Percentiles rank a stretch among this genome's conserved stretches.
phyloP scores from a whole-genome alignment of 371 early-diverging fungal genomes.

The Rhizopus arrhizus region DNA sequence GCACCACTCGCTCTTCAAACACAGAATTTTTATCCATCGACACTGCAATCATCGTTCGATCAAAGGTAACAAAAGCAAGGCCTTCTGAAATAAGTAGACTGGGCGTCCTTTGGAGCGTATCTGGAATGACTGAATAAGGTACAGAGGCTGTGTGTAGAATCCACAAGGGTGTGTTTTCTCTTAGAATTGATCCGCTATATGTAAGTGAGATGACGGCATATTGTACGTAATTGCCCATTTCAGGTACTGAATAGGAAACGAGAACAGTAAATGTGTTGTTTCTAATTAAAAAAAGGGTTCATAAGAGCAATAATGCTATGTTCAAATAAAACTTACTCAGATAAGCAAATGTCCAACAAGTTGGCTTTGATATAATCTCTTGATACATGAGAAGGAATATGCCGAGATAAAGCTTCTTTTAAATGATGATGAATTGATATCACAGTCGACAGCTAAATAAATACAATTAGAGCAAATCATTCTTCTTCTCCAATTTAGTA shows the following conservation, averaged over 20 bases:
- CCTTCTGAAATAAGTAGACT: background rate
- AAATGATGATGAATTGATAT: background rate
- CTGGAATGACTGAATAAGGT: constrained; percentile 13
- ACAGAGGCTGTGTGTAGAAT: constrained; percentile 11
- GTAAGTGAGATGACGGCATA: constrained; percentile 8
- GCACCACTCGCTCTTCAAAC: constrained; percentile 19
- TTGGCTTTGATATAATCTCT: background rate
- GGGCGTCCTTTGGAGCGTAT: constrained; percentile 1
- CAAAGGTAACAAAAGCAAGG: constrained; percentile 23
- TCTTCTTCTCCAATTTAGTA: background rate
- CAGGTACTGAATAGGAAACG: constrained; percentile 15
- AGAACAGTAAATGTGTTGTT: constrained; percentile 8
- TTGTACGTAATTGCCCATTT: constrained; percentile 16
- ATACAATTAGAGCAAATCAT: background rate
- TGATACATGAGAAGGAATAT: background rate
- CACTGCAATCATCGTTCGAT: constrained; percentile 9
- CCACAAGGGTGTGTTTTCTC: background rate
- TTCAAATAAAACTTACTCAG: background rate
- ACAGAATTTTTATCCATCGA: constrained; percentile 8
- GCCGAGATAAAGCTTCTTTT: background rate
- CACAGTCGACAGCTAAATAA: background rate
- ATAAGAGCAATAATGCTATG: background rate
- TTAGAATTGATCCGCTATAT: background rate
- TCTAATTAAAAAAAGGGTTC: constrained; percentile 7
- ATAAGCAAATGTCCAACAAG: background rate